Evolutionary conservation across 2,329 filamentous ascomycete species (phyloP).

Genomic region (Aplosporella prunicola): DNA sequence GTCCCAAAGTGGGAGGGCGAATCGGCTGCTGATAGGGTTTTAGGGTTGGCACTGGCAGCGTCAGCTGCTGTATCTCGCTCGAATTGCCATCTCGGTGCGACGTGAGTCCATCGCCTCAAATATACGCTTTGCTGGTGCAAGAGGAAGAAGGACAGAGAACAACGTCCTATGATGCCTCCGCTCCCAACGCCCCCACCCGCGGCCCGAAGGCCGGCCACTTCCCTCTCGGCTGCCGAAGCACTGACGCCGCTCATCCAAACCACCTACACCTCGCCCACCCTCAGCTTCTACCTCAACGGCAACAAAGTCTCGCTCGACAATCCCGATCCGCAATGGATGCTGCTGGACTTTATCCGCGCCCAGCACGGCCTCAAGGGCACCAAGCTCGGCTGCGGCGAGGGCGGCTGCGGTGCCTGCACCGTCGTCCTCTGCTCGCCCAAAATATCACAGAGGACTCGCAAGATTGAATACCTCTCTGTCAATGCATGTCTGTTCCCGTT

Average conservation of each 20-base stretch:
- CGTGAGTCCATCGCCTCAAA: no score
- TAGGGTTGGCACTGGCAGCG: no score
- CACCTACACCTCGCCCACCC: constrained; percentile 63
- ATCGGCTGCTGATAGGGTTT: no score
- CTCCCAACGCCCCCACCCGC: constrained; percentile 6
- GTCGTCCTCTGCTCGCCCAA: constrained; percentile 44
- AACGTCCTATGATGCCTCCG: not conserved
- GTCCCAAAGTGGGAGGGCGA: no score
- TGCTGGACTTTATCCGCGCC: constrained; percentile 80
- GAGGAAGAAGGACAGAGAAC: not conserved
- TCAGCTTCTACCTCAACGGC: constrained; percentile 88
- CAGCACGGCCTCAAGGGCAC: constrained; percentile 83
- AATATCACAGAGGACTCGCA: constrained; percentile 37
- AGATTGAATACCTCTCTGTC: constrained; percentile 87
- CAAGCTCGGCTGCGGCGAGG: constrained; percentile 91
- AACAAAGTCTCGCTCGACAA: constrained; percentile 74
- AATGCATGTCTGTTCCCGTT: constrained; percentile 90
- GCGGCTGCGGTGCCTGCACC: constrained; percentile 90
- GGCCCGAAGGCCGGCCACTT: constrained; percentile 2
- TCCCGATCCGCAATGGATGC: constrained; percentile 79
- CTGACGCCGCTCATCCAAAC: constrained; percentile 58
- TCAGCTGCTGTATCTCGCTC: no score
- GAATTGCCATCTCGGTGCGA: no score
- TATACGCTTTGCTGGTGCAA: no score
- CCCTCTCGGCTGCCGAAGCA: constrained; percentile 26